Evolutionary conservation across 495 filamentous ascomycete species (phyloP).

Genomic region (Bathelium albidoporum): DNA sequence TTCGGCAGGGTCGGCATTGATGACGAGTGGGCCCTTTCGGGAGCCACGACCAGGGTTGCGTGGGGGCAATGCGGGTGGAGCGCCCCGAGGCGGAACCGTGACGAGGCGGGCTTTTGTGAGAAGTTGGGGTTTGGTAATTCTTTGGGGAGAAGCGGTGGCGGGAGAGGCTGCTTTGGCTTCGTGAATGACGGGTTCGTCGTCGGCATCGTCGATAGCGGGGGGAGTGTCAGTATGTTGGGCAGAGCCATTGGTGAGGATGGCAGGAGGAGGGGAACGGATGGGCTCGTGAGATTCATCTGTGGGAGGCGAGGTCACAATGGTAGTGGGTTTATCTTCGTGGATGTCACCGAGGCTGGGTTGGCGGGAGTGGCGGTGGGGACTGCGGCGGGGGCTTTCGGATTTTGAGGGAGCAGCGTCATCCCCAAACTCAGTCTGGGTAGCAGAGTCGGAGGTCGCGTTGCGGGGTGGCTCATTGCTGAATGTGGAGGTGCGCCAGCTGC

Average conservation of each 20-base stretch:
- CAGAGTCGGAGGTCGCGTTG: conserved; percentile 3
- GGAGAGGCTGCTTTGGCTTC: neutral
- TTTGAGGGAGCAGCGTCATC: conserved; percentile 6
- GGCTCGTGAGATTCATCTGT: neutral
- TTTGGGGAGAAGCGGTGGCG: conserved; percentile 19
- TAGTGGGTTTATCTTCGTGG: neutral
- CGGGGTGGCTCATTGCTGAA: conserved; percentile 19
- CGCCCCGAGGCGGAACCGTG: conserved; percentile 25
- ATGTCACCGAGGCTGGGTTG: conserved; percentile 3
- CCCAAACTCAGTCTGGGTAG: conserved; percentile 21
- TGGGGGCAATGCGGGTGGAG: conserved; percentile 27
- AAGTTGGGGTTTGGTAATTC: conserved; percentile 20
- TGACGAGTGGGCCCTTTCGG: conserved; percentile 14
- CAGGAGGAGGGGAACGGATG: neutral
- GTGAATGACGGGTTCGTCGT: conserved; percentile 22
- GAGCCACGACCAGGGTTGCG: conserved; percentile 27
- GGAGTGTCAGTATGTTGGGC: too few species aligned
- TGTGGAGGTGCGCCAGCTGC: conserved; percentile 30
- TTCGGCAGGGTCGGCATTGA: conserved; percentile 13
- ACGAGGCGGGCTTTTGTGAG: conserved; percentile 30
- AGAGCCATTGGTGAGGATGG: too few species aligned
- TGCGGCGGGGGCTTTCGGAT: neutral
- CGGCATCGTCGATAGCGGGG: neutral
- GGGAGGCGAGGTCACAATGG: neutral
- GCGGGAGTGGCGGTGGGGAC: conserved; percentile 2